phyloP scores from a whole-genome alignment of 495 filamentous ascomycete genomes.

The Penicillium tannophilum region DNA sequence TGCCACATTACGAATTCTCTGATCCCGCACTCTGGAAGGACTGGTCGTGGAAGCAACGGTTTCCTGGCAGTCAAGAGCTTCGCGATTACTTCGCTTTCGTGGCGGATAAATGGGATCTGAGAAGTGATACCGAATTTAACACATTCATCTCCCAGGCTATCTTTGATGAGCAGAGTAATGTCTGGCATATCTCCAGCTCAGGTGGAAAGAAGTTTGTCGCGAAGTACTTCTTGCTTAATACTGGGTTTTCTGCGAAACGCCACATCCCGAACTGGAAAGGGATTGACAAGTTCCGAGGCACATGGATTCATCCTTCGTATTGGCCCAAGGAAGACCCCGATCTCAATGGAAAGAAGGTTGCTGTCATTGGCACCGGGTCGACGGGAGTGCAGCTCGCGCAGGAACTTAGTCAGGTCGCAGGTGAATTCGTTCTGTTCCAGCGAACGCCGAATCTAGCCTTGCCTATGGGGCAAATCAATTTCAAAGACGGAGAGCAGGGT shows the following conservation, averaged over 20 bases:
- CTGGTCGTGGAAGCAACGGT: constrained; percentile 56
- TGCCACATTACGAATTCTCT: constrained; percentile 55
- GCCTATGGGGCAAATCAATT: constrained; percentile 48
- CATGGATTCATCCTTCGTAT: constrained; percentile 57
- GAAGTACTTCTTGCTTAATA: constrained; percentile 51
- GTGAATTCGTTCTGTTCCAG: constrained; percentile 50
- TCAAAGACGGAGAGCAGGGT: constrained; percentile 9
- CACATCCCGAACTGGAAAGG: constrained; percentile 54
- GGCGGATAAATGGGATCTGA: constrained; percentile 49
- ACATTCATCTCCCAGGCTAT: constrained; percentile 47
- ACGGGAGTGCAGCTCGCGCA: constrained; percentile 60
- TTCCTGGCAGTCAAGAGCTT: constrained; percentile 53
- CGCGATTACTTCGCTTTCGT: constrained; percentile 58
- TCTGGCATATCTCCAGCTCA: constrained; percentile 51
- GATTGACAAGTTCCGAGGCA: constrained; percentile 54
- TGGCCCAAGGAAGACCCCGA: constrained; percentile 58
- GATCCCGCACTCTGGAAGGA: constrained; percentile 54
- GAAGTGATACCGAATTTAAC: constrained; percentile 54
- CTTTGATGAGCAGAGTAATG: constrained; percentile 40
- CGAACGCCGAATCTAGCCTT: constrained; percentile 57
- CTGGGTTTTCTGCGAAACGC: constrained; percentile 34
- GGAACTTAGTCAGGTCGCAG: constrained; percentile 40
- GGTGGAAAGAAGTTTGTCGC: constrained; percentile 47
- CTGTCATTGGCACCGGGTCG: constrained; percentile 63
- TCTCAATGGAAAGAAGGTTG: constrained; percentile 50